These are phyloP conservation scores for Meira nashicola DNA, from an alignment of 1,284 basidiomycete species.

Conservation along the genomic window DNA sequence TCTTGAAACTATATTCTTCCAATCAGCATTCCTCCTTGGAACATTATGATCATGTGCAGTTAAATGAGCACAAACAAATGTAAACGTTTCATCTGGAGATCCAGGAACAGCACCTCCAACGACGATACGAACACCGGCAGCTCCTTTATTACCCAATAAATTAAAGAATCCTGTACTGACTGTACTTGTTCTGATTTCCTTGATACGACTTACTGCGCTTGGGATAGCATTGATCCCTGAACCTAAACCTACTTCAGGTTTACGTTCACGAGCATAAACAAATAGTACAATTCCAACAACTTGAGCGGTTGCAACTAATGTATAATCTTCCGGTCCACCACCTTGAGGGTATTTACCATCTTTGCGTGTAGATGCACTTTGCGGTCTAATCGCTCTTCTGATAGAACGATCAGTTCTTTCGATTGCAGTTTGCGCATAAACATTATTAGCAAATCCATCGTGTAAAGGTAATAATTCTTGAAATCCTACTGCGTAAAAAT, in stretches of 20 bases:
- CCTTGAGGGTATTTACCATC: slow-evolving; percentile 45
- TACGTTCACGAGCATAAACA: slow-evolving; percentile 70
- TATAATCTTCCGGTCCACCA: slow-evolving; percentile 47
- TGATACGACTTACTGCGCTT: slow-evolving; percentile 57
- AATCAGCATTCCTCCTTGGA: slow-evolving; percentile 70
- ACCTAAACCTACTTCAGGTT: slow-evolving; percentile 37
- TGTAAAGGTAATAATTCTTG: slow-evolving; percentile 77
- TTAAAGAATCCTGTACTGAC: slow-evolving; percentile 50
- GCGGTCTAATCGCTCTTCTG: slow-evolving; percentile 43
- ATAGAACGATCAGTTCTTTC: slow-evolving; percentile 61
- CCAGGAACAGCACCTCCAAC: slow-evolving; percentile 49
- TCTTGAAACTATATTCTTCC: slow-evolving; percentile 69
- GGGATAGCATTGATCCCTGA: slow-evolving; percentile 49
- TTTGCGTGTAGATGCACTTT: slow-evolving; percentile 9
- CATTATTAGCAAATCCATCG: slow-evolving; percentile 55
- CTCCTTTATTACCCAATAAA: slow-evolving; percentile 89
- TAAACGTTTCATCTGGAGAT: slow-evolving; percentile 53
- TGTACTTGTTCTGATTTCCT: slow-evolving; percentile 42
- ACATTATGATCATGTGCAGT: slow-evolving; percentile 75
- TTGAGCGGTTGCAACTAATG: slow-evolving; percentile 33
- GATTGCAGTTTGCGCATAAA: slow-evolving; percentile 64
- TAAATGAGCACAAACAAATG: slow-evolving; percentile 88
- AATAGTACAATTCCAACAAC: slow-evolving; percentile 54
- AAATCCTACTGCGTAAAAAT: slow-evolving; percentile 81
- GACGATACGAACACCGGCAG: slow-evolving; percentile 79